Evolutionary conservation across 768 basidiomycete species (phyloP), one percentile per base, ranked within the genome.

Genomic region (Sistotremastrum niveocremeum): DNA sequence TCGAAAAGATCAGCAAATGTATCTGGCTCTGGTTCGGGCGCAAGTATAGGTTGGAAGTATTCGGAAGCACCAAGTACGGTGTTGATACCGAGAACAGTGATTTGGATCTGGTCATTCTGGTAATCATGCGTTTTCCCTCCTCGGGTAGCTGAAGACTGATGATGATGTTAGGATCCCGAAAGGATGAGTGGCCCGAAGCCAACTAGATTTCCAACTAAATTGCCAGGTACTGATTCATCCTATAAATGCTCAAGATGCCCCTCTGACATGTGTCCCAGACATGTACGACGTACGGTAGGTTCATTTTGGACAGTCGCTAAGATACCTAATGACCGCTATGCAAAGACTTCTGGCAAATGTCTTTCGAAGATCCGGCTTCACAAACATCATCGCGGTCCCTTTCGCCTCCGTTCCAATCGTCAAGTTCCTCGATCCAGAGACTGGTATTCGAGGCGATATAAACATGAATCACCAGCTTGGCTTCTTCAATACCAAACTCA

Each of bases 381-480:
- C 42, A 6, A 42, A 57, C 12, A 49, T 62, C 2, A 20, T 38
- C 6, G 44, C 28, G 6, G 59, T 73, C 37, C 57, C 65, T 1
- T 46, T 38, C 0, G 67, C 73, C 1, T 37, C 54, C 11, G 71
- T 73, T 10, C 73, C 72, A 6, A 73, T 74, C 34, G 78, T 79
- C 32, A 74, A 72, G 51, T 73, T 73, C 49, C 53, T 40, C n/a
- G 73, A 78, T 50, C 63, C 59, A 1, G n/a, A 6, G 2, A 70
- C 68, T 0, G 56, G 57, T 8, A 48, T 76, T 12, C 46, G 64
- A 0, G 69, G 73, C 48, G 79, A 81, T 49, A 60, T 83, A 51
- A 79, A 78, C 53, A 64, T 78, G 46, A 84, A 84, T 54, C 70
- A 77, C 32, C 73, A 70, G 5, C 64, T 81, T 1, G 81, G 80